Evolutionary conservation across 148 eudicot genomes (phyloP), one percentile per base, ranked within the genome.

Genomic region (Dianthus caryophyllus): DNA sequence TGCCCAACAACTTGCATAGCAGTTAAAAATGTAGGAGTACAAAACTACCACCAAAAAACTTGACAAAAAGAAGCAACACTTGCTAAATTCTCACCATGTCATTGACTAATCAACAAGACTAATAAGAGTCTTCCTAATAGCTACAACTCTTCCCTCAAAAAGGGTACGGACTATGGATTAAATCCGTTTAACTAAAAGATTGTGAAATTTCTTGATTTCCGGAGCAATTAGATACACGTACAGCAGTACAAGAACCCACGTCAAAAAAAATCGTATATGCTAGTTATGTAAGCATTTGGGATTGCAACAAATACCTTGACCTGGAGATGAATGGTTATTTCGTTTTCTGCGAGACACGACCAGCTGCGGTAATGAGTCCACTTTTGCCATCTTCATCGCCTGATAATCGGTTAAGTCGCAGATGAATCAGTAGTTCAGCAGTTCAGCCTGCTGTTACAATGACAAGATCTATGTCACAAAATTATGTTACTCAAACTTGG

Each of bases 231-330:
- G 6, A 21, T 18, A 50, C 51, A 7, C 7, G 38, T 33, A 7
- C 38, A 7, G 7, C 38, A 6, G 20, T 56, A 72, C 76, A 73
- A 17, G 41, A 57, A 49, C 50, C 58, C 71, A 49, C 18, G 47
- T 65, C 62, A 31, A 22, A 20, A 22, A 20, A 57, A 41, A 41
- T 10, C 48, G 30, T 65, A 46, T 38, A 33, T 15, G 2, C 59
- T 47, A 61, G 57, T 44, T 52, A 67, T 71, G 15, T 20, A 48
- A 48, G 43, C 11, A 66, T 1, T 30, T 52, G 47, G 38, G 14
- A 61, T 50, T 29, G 61, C 36, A 56, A 21, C 24, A 0, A 15
- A 50, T 50, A 50, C 54, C 54, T 50, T 18, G 22, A 50, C 54
- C 7, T 50, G 54, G 51, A 1, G 0, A 50, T 50, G 54, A 18